Conservation (phyloP, 805 yeast genomes). For the Suhomyces vadensis region DNA sequence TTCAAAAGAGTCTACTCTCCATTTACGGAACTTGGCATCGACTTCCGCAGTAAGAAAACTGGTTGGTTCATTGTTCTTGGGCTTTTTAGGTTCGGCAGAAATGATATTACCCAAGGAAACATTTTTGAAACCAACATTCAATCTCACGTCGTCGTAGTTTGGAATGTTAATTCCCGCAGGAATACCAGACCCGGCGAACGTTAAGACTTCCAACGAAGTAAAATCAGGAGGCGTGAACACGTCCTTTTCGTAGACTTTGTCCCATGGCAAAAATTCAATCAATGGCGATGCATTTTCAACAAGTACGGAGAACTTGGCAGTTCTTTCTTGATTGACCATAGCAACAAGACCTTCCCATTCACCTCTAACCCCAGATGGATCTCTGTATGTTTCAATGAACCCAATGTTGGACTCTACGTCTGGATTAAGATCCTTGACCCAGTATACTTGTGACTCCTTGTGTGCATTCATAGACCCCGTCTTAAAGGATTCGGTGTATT, state of each 20-base stretch:
- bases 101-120: conserved; percentile 87
- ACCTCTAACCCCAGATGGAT: conserved; percentile 88
- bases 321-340: conserved; percentile 84
- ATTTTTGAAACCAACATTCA: conserved; percentile 83
- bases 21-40: conserved; percentile 61
- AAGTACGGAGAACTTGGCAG: conserved; percentile 71
- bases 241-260: conserved; percentile 72
- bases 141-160: conserved; percentile 85
- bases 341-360: conserved; percentile 94
- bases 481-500: conserved; percentile 67
- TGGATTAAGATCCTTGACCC: conserved; percentile 90
- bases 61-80: conserved; percentile 64
- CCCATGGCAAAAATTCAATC: conserved; percentile 77
- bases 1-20: conserved; percentile 81
- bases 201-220: conserved; percentile 84
- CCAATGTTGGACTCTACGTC: conserved; percentile 74
- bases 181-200: conserved; percentile 86
- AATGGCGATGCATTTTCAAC: conserved; percentile 67
- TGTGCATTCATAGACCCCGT: conserved; percentile 87
- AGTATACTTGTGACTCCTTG: conserved; percentile 75
- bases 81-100: conserved; percentile 62
- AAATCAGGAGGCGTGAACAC: conserved; percentile 90
- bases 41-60: conserved; percentile 61
- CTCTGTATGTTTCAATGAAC: conserved; percentile 90
- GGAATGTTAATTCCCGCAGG: conserved; percentile 96